Conservation (phyloP, 2,329 filamentous ascomycete species). For the Tolypocladium capitatum region DNA sequence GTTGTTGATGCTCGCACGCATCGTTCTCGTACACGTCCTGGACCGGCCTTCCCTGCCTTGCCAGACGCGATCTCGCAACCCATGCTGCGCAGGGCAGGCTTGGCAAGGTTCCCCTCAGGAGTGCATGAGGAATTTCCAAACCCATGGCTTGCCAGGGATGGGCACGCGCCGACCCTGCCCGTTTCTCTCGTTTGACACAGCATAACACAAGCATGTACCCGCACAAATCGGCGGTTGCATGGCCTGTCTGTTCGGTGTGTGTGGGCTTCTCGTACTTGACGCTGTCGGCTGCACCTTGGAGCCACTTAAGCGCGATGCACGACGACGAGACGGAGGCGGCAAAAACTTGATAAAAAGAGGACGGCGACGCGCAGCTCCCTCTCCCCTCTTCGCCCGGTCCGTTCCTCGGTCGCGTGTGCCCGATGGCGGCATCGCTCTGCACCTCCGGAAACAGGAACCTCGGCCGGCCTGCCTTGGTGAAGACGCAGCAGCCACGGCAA, state of each 20-base stretch:
- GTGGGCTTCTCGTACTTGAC: not conserved
- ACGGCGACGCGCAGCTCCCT: not conserved
- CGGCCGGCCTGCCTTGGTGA: not conserved
- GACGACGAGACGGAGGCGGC: not conserved
- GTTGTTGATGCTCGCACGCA: too few species aligned
- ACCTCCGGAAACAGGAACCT: not conserved
- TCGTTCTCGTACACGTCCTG: too few species aligned
- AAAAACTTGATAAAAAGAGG: not conserved
- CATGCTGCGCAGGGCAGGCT: not conserved
- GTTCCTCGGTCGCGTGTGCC: not conserved
- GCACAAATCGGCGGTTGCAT: not conserved
- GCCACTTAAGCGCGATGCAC: not conserved
- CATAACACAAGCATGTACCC: too few species aligned
- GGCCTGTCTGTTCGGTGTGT: not conserved
- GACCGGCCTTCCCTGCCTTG: too few species aligned
- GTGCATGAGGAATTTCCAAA: slow-evolving; percentile 1
- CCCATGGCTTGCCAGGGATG: not conserved
- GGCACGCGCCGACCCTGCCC: not conserved
- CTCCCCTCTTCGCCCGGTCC: not conserved
- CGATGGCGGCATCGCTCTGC: not conserved
- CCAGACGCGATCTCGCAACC: not conserved
- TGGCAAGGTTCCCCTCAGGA: not conserved
- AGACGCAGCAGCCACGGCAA: not conserved
- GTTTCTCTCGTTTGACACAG: too few species aligned
- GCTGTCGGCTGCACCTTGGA: slow-evolving; percentile 6